Percentiles rank a stretch among this genome's conserved stretches.
Evolutionary conservation across 768 basidiomycete species (phyloP).

Genomic region (Galerina marginata): DNA sequence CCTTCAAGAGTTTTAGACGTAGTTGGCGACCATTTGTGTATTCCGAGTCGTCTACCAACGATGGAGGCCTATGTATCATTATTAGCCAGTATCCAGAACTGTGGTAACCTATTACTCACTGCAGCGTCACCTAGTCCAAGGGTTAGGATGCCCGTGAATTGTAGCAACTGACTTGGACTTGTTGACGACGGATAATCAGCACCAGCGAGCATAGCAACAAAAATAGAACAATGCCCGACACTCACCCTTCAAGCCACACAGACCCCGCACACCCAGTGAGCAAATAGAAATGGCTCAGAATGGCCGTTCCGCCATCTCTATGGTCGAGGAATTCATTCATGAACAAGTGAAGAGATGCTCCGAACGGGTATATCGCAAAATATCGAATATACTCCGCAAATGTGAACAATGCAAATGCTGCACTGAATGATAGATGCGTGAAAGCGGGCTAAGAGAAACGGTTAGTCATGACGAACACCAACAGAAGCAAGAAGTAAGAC

Average conservation of each 20-base stretch:
- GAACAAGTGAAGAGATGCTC: constrained; percentile 91
- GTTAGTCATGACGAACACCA: constrained; percentile 18
- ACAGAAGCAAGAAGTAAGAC: constrained; percentile 35
- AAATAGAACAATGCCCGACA: constrained; percentile 18
- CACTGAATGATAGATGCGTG: constrained; percentile 92
- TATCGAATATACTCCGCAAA: constrained; percentile 98
- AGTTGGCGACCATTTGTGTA: constrained; percentile 81
- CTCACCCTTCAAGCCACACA: constrained; percentile 94
- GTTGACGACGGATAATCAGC: neutral
- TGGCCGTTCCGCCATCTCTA: constrained; percentile 94
- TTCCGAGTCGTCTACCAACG: constrained; percentile 85
- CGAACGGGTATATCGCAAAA: constrained; percentile 97
- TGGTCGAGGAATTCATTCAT: constrained; percentile 97
- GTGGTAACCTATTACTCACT: constrained; percentile 49
- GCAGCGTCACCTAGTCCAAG: constrained; percentile 94
- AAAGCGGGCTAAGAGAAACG: constrained; percentile 80
- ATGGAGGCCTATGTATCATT: constrained; percentile 77
- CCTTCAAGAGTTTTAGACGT: constrained; percentile 93
- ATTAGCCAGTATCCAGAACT: constrained; percentile 6
- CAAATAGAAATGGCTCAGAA: constrained; percentile 96
- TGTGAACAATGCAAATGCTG: constrained; percentile 92
- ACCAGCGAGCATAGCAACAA: neutral
- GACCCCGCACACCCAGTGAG: constrained; percentile 94
- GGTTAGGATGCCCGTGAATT: constrained; percentile 86
- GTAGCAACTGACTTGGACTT: constrained; percentile 50